Evolutionary conservation across 805 yeast genomes (phyloP), one percentile per base, ranked within the genome.

Genomic region (Wickerhamomyces rabaulensis): DNA sequence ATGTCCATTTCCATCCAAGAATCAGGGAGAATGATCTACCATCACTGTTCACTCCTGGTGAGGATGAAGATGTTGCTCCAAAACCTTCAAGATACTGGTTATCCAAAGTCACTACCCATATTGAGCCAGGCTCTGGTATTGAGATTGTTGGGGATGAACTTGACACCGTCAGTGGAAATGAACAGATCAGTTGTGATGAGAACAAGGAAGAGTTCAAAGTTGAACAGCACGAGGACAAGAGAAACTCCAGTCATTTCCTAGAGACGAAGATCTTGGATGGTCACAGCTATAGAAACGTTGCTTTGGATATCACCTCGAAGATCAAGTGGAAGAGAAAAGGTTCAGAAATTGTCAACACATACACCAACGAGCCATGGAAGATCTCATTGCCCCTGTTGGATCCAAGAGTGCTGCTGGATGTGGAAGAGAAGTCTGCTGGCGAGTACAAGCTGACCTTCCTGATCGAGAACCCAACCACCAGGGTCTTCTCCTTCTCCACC

Each of bases 401-500:
- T 56, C 92, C 94, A 4, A 63, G 94, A 43, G 80, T 82, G 3
- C 61, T 86, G 27, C 68, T 83, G 3, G 65, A 62, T n/a, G 58
- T 70, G 3, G 54, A 54, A 27, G 50, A 51, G 12, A 17, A 15
- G 15, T 9, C 36, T 20, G 40, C 51, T 27, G 56, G 52, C 26
- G 51, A 48, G 2, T 53, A 69, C 15, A 62, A 58, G 39, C 60
- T 79, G 39, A 67, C 58, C 13, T 87, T 78, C 58, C 70, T 73
- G 43, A 57, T 87, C 42, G 95, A 87, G 58, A 87, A 87, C 57
- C 90, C 95, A 13, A 84, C 95, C 0, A 72, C 84, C 3, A 70
- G 84, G 39, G 74, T 83, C 3, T 79, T 88, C 52, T 79, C 80
- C 10, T 88, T 85, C 53, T 65, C 82, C 12, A 69, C 80, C 3